phyloP scores from a whole-genome alignment of 129 eudicot genomes.

The Chrysanthemum makinoi region DNA sequence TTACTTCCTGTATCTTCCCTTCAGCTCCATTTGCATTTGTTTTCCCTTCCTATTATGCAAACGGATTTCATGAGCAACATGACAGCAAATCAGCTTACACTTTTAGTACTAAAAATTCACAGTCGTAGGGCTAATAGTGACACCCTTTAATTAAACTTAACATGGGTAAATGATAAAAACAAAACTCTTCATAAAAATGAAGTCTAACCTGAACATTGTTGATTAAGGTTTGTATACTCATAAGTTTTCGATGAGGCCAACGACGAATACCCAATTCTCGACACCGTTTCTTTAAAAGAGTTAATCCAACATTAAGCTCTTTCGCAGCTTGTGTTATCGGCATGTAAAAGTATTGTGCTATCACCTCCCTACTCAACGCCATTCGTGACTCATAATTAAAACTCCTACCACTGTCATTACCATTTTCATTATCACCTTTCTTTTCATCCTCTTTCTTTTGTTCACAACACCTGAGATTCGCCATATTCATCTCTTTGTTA shows the following conservation, averaged over 20 bases:
- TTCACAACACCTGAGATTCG: not conserved
- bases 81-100: not conserved
- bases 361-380: slow-evolving; percentile 43
- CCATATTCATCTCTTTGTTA: slow-evolving; percentile 10
- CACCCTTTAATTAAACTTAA: not conserved
- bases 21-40: slow-evolving; percentile 42
- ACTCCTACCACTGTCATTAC: slow-evolving; percentile 1
- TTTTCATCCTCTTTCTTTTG: slow-evolving; percentile 2
- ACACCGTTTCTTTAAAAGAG: slow-evolving; percentile 81
- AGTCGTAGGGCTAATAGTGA: not conserved
- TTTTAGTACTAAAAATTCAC: not conserved
- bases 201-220: slow-evolving; percentile 65
- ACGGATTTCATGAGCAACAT: no score
- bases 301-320: slow-evolving; percentile 80
- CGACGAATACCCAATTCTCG: slow-evolving; percentile 75
- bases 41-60: slow-evolving; percentile 33
- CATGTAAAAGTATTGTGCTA: slow-evolving; percentile 74
- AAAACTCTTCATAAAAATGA: not conserved
- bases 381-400: slow-evolving; percentile 13
- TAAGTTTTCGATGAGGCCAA: slow-evolving; percentile 91
- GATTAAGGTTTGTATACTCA: slow-evolving; percentile 84
- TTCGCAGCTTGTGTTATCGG: slow-evolving; percentile 84
- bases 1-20: slow-evolving; percentile 43
- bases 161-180: not conserved
- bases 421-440: not conserved